Percentiles rank a stretch among this genome's conserved stretches.
These are phyloP conservation scores for Trifolium pratense DNA, from an alignment of 306 rosid genomes.

Conservation along the genomic window DNA sequence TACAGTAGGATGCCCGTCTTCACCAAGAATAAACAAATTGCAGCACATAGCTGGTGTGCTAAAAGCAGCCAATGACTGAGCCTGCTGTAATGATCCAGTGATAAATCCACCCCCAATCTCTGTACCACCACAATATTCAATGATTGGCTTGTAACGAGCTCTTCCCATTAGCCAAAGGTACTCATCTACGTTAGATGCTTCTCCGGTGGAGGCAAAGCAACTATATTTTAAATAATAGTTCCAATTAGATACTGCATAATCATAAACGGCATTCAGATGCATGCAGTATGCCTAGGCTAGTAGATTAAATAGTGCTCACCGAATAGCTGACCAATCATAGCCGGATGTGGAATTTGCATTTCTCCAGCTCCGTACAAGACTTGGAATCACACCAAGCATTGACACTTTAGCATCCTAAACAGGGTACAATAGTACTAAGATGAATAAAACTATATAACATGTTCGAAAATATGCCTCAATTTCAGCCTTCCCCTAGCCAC, in stretches of 20 bases:
- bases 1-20: constrained; percentile 75
- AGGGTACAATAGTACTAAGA: constrained; percentile 4
- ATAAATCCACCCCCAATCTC: constrained; percentile 95
- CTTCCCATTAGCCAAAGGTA: constrained; percentile 98
- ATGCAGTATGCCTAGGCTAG: constrained; percentile 15
- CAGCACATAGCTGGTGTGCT: constrained; percentile 96
- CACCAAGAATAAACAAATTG: constrained; percentile 77
- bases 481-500: neutral
- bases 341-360: constrained; percentile 69
- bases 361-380: constrained; percentile 90
- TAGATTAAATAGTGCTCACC: constrained; percentile 56
- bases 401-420: constrained; percentile 79
- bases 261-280: constrained; percentile 36
- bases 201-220: constrained; percentile 93
- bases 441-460: constrained; percentile 23
- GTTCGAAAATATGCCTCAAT: neutral
- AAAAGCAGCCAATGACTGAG: constrained; percentile 93
- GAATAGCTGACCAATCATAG: constrained; percentile 87
- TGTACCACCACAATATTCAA: constrained; percentile 97
- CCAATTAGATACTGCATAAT: constrained; percentile 36
- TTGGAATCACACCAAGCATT: constrained; percentile 97
- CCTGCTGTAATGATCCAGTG: constrained; percentile 82
- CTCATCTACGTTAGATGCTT: constrained; percentile 92
- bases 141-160: constrained; percentile 86
- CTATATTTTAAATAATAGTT: constrained; percentile 49